A percentile compares a stretch with the other conserved stretches of the same genome.
These are phyloP conservation scores for Picea abies DNA, from an alignment of 83 land plant species.

Conservation along the genomic window DNA sequence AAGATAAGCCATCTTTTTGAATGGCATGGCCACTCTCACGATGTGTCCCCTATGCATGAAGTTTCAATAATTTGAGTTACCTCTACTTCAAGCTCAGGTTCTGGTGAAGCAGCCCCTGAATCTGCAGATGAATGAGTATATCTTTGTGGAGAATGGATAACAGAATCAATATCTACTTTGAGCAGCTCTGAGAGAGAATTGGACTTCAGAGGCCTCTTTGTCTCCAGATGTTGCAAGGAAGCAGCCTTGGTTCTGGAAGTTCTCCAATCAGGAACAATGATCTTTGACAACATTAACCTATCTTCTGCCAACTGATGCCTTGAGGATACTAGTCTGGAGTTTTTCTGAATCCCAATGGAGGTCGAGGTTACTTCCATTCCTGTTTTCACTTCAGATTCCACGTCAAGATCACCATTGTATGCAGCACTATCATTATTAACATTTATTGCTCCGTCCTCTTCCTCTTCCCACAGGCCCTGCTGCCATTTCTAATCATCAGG, in stretches of 20 bases:
- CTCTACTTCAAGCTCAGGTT: background rate
- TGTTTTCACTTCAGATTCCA: background rate
- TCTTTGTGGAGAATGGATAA: background rate
- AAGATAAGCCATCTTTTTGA: background rate
- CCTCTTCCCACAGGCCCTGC: constrained; percentile 9
- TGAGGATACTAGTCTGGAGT: background rate
- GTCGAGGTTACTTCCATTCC: background rate
- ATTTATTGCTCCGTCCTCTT: background rate
- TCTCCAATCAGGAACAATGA: background rate
- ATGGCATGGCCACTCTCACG: background rate
- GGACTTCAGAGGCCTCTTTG: background rate
- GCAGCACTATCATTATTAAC: background rate
- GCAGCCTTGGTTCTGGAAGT: background rate
- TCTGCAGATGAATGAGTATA: background rate
- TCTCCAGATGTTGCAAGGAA: background rate
- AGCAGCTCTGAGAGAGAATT: constrained; percentile 12
- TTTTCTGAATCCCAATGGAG: background rate
- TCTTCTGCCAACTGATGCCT: constrained; percentile 6
- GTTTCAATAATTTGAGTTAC: background rate
- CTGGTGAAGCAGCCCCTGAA: constrained; percentile 11
- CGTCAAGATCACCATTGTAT: constrained; percentile 10
- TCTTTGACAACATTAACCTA: background rate
- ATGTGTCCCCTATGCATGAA: background rate
- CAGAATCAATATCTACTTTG: background rate
- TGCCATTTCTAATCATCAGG: constrained; percentile 7